Percentiles rank a stretch among this genome's conserved stretches.
phyloP scores from a whole-genome alignment of 768 basidiomycete species.

The Trametes maxima region DNA sequence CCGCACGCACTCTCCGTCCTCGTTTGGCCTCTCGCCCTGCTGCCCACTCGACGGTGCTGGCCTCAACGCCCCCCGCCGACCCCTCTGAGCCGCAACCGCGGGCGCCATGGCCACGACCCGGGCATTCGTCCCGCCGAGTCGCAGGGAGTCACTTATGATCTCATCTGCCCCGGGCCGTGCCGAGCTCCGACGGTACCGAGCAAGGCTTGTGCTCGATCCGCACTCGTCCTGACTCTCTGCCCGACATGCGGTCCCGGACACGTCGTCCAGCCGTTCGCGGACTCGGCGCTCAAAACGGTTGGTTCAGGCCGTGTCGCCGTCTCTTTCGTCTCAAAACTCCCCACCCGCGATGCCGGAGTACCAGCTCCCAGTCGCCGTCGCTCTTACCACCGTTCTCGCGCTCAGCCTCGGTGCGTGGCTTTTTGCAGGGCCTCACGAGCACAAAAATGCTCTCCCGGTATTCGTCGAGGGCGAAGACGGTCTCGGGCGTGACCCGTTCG shows the following conservation, averaged over 20 bases:
- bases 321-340: neutral
- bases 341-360: conserved; percentile 55
- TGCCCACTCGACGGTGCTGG: too few relatives aligned
- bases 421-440: conserved; percentile 44
- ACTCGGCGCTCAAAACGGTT: neutral
- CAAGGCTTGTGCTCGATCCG: neutral
- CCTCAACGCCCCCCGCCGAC: too few relatives aligned
- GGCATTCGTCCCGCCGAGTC: too few relatives aligned
- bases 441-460: conserved; percentile 51
- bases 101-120: too few relatives aligned
- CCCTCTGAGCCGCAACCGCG: too few relatives aligned
- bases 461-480: conserved; percentile 31
- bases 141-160: neutral
- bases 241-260: neutral
- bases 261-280: neutral
- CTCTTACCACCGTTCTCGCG: conserved; percentile 45
- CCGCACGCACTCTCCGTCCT: too few relatives aligned
- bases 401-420: conserved; percentile 48
- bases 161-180: neutral
- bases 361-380: conserved; percentile 56
- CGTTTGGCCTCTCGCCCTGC: too few relatives aligned
- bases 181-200: neutral
- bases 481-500: conserved; percentile 56
- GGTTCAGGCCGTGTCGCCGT: neutral
- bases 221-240: neutral